Evolutionary conservation across 768 basidiomycete species (phyloP).

Genomic region (Mycena galopus): DNA sequence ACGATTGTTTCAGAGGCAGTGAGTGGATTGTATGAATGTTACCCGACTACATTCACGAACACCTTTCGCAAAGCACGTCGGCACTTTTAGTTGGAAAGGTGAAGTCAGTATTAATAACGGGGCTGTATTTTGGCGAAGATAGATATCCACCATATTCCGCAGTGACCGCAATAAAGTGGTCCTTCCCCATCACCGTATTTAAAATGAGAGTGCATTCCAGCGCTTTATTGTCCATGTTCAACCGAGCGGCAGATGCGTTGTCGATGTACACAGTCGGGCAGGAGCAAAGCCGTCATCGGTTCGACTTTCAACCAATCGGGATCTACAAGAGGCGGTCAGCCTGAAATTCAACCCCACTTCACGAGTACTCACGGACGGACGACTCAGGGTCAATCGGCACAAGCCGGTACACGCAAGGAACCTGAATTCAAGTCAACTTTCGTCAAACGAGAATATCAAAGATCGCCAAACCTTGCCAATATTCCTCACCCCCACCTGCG

Average conservation of each 20-base stretch:
- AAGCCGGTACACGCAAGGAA: slow-evolving; percentile 77
- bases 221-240: slow-evolving; percentile 65
- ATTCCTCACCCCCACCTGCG: no score
- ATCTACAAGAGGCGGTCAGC: slow-evolving; percentile 46
- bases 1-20: slow-evolving; percentile 30
- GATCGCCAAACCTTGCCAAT: no score
- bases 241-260: slow-evolving; percentile 57
- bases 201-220: slow-evolving; percentile 76
- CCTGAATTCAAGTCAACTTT: no score
- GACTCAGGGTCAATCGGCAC: slow-evolving; percentile 61
- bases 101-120: neutral
- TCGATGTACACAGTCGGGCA: slow-evolving; percentile 71
- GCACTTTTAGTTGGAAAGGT: slow-evolving; percentile 68
- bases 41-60: neutral
- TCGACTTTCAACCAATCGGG: slow-evolving; percentile 74
- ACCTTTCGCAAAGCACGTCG: slow-evolving; percentile 80
- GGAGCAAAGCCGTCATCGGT: slow-evolving; percentile 69
- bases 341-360: neutral
- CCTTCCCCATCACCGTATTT: slow-evolving; percentile 79
- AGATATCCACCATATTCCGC: slow-evolving; percentile 74
- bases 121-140: neutral
- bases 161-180: slow-evolving; percentile 75
- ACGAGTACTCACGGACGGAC: slow-evolving; percentile 70
- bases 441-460: no score
- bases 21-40: neutral